A percentile compares a stretch with the other conserved stretches of the same genome.
Conservation (phyloP, 768 basidiomycete genomes). For the Amanita subjunquillea region DNA sequence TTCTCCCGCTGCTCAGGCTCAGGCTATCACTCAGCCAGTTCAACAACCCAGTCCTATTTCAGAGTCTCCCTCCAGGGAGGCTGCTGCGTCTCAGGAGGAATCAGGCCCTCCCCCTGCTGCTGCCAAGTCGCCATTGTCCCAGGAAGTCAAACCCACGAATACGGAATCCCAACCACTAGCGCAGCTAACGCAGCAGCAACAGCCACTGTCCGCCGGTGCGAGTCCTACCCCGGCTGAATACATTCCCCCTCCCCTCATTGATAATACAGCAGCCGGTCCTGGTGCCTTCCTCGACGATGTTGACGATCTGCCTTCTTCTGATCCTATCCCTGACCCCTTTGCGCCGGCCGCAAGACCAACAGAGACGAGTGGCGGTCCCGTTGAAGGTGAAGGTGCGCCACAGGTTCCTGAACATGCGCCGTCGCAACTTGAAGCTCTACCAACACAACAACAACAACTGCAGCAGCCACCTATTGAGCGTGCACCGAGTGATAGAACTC, state of each 20-base stretch:
- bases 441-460: neutral
- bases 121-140: slow-evolving; percentile 32
- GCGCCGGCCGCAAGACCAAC: slow-evolving; percentile 7
- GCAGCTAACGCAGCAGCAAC: neutral
- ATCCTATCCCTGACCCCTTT: slow-evolving; percentile 20
- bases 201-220: neutral
- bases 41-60: slow-evolving; percentile 52
- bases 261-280: slow-evolving; percentile 30
- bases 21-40: slow-evolving; percentile 1
- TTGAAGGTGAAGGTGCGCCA: neutral
- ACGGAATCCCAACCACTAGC: too few species aligned
- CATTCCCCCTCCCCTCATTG: slow-evolving; percentile 28
- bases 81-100: slow-evolving; percentile 21
- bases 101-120: slow-evolving; percentile 18
- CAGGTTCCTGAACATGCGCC: neutral
- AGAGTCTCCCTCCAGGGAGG: slow-evolving; percentile 58
- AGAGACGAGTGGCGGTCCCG: neutral
- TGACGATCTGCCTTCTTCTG: slow-evolving; percentile 28
- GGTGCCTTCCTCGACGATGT: slow-evolving; percentile 44
- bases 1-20: slow-evolving; percentile 16
- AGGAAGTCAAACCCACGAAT: slow-evolving; percentile 11
- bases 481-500: neutral
- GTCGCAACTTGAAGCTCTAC: neutral
- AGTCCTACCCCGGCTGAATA: slow-evolving; percentile 13
- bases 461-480: neutral